These are phyloP conservation scores for Setaria italica DNA, from an alignment of 202 grass and related monocot genomes.

Conservation along the genomic window DNA sequence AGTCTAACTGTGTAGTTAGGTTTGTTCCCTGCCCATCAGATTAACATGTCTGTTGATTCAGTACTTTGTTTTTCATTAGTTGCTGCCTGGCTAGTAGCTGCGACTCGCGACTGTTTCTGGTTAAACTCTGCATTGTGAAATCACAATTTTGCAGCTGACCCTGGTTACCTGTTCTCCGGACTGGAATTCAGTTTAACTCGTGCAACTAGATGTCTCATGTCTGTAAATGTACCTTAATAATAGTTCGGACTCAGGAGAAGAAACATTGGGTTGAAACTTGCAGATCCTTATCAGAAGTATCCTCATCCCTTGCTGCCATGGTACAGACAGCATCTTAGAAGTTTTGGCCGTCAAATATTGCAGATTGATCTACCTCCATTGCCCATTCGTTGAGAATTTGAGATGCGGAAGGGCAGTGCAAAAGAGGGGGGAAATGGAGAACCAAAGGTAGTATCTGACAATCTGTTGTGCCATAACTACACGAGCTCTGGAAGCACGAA, in stretches of 20 bases:
- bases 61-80: not conserved
- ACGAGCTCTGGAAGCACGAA: not conserved
- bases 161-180: not conserved
- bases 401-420: not conserved
- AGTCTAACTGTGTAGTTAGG: not conserved
- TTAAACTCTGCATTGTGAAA: not conserved
- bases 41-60: conserved; percentile 1
- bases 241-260: not conserved
- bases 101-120: not conserved
- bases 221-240: not conserved
- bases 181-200: not conserved
- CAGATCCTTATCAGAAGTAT: not conserved
- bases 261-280: not conserved
- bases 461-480: not conserved
- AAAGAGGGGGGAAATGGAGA: not conserved
- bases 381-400: not conserved
- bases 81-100: not conserved
- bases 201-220: not conserved
- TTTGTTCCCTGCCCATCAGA: not conserved
- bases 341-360: not conserved
- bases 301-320: not conserved
- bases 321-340: not conserved
- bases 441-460: not conserved
- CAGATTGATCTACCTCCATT: not conserved
- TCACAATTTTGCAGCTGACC: not conserved